Percentiles rank a stretch among this genome's conserved stretches.
These are phyloP conservation scores for Penicillium silybi DNA, from an alignment of 495 filamentous ascomycete genomes.

Conservation along the genomic window DNA sequence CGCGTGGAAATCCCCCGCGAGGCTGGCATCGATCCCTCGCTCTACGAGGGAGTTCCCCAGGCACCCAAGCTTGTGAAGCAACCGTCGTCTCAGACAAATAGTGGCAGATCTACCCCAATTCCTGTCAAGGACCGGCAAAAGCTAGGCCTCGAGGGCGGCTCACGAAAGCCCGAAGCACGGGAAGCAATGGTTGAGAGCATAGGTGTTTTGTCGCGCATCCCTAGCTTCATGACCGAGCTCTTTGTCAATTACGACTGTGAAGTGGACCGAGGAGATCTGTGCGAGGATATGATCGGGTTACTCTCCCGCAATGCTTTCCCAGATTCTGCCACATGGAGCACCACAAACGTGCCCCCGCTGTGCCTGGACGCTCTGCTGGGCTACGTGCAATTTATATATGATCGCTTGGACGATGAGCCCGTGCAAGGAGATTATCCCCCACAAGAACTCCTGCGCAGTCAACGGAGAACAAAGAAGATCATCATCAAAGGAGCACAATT, in stretches of 20 bases:
- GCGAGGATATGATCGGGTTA: slow-evolving; percentile 90
- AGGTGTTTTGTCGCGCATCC: slow-evolving; percentile 84
- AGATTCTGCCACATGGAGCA: slow-evolving; percentile 98
- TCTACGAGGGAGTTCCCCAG: slow-evolving; percentile 93
- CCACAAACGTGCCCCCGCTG: slow-evolving; percentile 92
- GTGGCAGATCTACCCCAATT: slow-evolving; percentile 87
- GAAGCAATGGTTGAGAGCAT: slow-evolving; percentile 99
- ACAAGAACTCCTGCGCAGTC: slow-evolving; percentile 56
- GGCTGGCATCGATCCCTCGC: slow-evolving; percentile 79
- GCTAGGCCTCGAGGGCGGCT: slow-evolving; percentile 88
- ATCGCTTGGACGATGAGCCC: slow-evolving; percentile 72
- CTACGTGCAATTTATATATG: slow-evolving; percentile 86
- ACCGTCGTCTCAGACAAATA: slow-evolving; percentile 68
- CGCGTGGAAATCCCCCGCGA: slow-evolving; percentile 88
- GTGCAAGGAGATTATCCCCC: slow-evolving; percentile 64
- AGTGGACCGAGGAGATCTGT: slow-evolving; percentile 84
- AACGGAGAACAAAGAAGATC: slow-evolving; percentile 74
- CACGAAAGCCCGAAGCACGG: slow-evolving; percentile 85
- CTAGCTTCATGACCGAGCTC: slow-evolving; percentile 88
- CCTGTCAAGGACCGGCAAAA: slow-evolving; percentile 91
- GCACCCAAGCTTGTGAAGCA: slow-evolving; percentile 82
- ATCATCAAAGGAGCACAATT: slow-evolving; percentile 85
- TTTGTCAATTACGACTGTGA: slow-evolving; percentile 99
- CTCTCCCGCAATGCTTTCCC: slow-evolving; percentile 93
- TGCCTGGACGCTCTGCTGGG: slow-evolving; percentile 89